A percentile compares a stretch with the other conserved stretches of the same genome.
phyloP scores from a whole-genome alignment of 1,284 basidiomycete species.

The Cutaneotrichosporon sp. region DNA sequence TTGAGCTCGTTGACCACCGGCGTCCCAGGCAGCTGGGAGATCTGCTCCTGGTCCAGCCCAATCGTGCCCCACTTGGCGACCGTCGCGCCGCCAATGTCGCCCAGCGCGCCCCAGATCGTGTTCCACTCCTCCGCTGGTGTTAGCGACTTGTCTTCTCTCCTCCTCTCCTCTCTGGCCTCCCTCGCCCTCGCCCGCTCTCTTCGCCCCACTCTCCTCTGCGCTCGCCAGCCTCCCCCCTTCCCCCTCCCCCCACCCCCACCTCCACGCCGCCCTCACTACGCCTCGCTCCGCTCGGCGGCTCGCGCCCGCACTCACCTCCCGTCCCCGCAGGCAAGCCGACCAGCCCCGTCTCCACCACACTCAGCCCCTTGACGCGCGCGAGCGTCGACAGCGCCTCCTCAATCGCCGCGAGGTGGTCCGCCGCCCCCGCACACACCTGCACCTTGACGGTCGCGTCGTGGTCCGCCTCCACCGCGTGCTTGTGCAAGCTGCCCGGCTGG shows the following conservation, averaged over 20 bases:
- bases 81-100: constrained; percentile 1
- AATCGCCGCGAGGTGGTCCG: constrained; percentile 22
- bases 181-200: too few species aligned
- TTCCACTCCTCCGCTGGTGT: constrained; percentile 9
- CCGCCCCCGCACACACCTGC: constrained; percentile 29
- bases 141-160: background rate
- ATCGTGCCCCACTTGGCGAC: constrained; percentile 44
- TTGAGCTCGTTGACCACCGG: constrained; percentile 47
- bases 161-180: too few species aligned
- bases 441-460: constrained; percentile 51
- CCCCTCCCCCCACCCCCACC: too few species aligned
- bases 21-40: constrained; percentile 25
- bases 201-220: background rate
- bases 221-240: too few species aligned
- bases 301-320: constrained; percentile 23
- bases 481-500: constrained; percentile 33
- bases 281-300: too few species aligned
- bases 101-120: constrained; percentile 13
- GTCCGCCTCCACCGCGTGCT: constrained; percentile 32
- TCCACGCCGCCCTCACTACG: too few species aligned
- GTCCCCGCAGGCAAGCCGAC: constrained; percentile 34
- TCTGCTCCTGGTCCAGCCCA: constrained; percentile 33
- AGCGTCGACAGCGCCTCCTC: constrained; percentile 31
- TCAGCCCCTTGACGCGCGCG: constrained; percentile 34
- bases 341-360: constrained; percentile 37